Conservation (phyloP, 352 stramenopile genomes). For the Phytophthora tentaculata region DNA sequence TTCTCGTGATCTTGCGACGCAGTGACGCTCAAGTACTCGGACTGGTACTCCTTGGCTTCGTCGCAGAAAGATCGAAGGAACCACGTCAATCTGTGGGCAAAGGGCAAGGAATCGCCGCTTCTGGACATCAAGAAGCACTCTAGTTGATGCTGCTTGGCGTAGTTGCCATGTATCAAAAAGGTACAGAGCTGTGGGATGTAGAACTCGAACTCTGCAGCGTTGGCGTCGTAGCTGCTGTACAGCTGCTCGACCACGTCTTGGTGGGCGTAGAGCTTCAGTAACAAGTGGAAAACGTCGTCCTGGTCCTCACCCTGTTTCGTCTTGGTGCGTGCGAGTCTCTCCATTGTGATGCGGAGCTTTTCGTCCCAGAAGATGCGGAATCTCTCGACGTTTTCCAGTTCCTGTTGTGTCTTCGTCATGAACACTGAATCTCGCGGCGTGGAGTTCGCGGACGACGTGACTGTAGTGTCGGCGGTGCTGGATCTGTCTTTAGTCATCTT, state of each 20-base stretch:
- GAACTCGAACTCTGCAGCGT: constrained; percentile 83
- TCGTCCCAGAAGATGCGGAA: constrained; percentile 86
- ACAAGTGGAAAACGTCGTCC: constrained; percentile 71
- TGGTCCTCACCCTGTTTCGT: constrained; percentile 7
- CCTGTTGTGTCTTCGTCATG: constrained; percentile 1
- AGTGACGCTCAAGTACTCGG: constrained; percentile 78
- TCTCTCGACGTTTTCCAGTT: constrained; percentile 57
- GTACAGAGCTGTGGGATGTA: constrained; percentile 92
- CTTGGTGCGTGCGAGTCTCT: constrained; percentile 47
- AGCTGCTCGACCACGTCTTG: constrained; percentile 83
- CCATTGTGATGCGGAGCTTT: constrained; percentile 71
- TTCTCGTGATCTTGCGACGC: constrained; percentile 66
- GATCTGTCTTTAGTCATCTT: constrained; percentile 39
- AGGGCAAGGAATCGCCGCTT: constrained; percentile 80
- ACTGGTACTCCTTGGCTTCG: constrained; percentile 66
- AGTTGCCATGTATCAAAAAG: constrained; percentile 85
- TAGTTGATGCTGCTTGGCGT: constrained; percentile 82
- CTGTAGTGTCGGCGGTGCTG: constrained; percentile 34
- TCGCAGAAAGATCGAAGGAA: constrained; percentile 89
- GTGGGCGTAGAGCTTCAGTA: constrained; percentile 83
- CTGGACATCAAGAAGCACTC: constrained; percentile 89
- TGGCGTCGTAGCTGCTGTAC: constrained; percentile 70
- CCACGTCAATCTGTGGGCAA: constrained; percentile 87
- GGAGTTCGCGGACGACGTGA: constrained; percentile 40
- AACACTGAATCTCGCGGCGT: constrained; percentile 32